phyloP scores from a whole-genome alignment of 805 yeast genomes.

The Kodamaea fukazawae region DNA sequence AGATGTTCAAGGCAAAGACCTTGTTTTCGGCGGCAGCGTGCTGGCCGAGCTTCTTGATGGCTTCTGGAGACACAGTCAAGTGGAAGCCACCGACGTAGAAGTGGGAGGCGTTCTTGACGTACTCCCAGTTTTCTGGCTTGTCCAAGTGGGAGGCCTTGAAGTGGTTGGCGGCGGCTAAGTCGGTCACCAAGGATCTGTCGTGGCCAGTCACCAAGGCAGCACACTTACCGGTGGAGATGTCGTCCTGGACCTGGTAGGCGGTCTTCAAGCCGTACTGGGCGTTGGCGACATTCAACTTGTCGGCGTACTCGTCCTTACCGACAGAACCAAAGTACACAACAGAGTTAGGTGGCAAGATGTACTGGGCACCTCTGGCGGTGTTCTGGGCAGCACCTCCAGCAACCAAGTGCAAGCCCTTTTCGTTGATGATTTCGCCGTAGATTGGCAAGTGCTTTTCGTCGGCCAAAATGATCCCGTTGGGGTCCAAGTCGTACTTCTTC shows the following conservation, averaged over 20 bases:
- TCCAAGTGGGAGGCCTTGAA: conserved; percentile 87
- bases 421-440: conserved; percentile 70
- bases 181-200: conserved; percentile 92
- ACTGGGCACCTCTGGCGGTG: conserved; percentile 98
- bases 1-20: conserved; percentile 77
- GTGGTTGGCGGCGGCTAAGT: conserved; percentile 96
- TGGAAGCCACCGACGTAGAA: conserved; percentile 99
- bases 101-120: conserved; percentile 74
- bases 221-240: conserved; percentile 91
- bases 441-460: conserved; percentile 85
- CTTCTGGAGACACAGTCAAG: conserved; percentile 94
- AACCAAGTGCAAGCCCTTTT: conserved; percentile 61
- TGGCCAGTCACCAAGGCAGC: conserved; percentile 90
- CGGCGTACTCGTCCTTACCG: conserved; percentile 87
- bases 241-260: conserved; percentile 75
- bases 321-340: conserved; percentile 96
- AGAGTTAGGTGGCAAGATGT: conserved; percentile 72
- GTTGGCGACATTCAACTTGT: conserved; percentile 79
- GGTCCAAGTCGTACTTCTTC: conserved; percentile 78
- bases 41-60: conserved; percentile 83
- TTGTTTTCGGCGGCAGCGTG: conserved; percentile 86
- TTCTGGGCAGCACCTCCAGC: conserved; percentile 99
- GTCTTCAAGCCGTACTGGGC: conserved; percentile 83
- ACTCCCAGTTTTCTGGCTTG: conserved; percentile 84
- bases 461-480: conserved; percentile 88